Evolutionary conservation across 331 rosid species (phyloP).

Genomic region (Acacia concinna): DNA sequence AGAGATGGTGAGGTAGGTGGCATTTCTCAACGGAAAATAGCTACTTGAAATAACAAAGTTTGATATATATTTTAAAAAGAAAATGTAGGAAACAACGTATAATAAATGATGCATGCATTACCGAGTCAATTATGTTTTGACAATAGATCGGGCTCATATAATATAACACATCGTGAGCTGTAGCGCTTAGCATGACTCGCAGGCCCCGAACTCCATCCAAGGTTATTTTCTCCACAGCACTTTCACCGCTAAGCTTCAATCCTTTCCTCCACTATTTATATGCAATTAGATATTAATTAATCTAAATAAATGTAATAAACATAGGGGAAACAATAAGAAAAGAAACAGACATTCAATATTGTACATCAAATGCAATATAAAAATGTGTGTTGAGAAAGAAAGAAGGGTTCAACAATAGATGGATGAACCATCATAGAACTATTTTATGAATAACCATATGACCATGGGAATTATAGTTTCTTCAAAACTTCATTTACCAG

Average conservation of each 20-base stretch:
- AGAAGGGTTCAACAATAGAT: background rate
- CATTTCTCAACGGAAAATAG: background rate
- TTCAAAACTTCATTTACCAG: background rate
- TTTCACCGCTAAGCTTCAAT: slow-evolving; percentile 96
- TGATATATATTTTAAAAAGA: slow-evolving; percentile 2
- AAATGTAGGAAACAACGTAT: slow-evolving; percentile 9
- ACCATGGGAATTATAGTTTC: background rate
- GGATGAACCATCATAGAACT: background rate
- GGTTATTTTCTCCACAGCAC: slow-evolving; percentile 87
- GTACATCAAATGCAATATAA: background rate
- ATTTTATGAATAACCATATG: background rate
- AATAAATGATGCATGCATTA: slow-evolving; percentile 30
- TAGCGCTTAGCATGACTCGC: slow-evolving; percentile 92
- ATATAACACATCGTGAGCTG: slow-evolving; percentile 95
- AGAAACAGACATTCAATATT: background rate
- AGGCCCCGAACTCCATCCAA: slow-evolving; percentile 94
- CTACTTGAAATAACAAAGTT: slow-evolving; percentile 2
- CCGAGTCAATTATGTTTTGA: slow-evolving; percentile 90
- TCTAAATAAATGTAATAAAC: slow-evolving; percentile 14
- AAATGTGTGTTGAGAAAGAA: background rate
- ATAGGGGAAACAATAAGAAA: slow-evolving; percentile 8
- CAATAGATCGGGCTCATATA: slow-evolving; percentile 99
- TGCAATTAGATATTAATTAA: slow-evolving; percentile 26
- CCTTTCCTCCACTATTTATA: slow-evolving; percentile 92
- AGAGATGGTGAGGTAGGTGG: background rate